Base-by-base conservation (phyloP, 192 early-diverging fungal species). In the Coemansia sp. region DNA sequence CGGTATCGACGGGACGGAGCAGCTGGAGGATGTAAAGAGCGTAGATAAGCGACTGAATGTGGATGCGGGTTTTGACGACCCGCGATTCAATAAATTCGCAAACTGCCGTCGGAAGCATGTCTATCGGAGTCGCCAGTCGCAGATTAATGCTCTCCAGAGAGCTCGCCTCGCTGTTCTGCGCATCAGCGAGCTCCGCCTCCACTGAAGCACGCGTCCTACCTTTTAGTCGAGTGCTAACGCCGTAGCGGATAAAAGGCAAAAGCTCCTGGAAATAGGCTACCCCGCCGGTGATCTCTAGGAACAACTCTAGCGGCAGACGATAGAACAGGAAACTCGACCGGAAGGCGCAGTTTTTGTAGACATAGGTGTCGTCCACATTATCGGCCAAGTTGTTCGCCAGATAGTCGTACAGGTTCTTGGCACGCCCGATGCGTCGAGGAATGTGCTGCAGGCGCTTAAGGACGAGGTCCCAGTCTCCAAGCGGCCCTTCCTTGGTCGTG, bases 21-120 rank as follows among this genome's bases (percentile, higher is more conserved):
- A 82, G 61, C 52, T 77, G 75, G 63, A 82, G 66, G 17, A 64
- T 32, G 32, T 70, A 67, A 21, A 82, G 35, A 17, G 32, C 57
- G 28, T 49, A 46, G 21, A 82, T 23, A 11, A 72, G 37, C n/a
- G 35, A 42, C 57, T 72, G 66, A 6, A 77, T 28, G 6, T 64
- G 66, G 23, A 9, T 1, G 6, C 79, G 80, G 40, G 72, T 19
- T 3, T 46, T 35, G 26, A 10, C 11, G 4, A 44, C 1, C 6
- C 28, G 35, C 16, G 37, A 11, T 7, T 23, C 37, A 52, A 75
- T 26, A 14, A 21, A 13, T 16, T 42, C 13, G 39, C 21, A 8
- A 42, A 83, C n/a, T 0, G 16, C 11, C n/a, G 21, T 1, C 2
- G 80, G 80, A 59, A 83, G 49, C 47, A 69, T 40, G 16, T 43